Evolutionary conservation across 164 flowering plant genomes (phyloP), one percentile per base, ranked within the genome.

Genomic region (Echeveria elegans): DNA sequence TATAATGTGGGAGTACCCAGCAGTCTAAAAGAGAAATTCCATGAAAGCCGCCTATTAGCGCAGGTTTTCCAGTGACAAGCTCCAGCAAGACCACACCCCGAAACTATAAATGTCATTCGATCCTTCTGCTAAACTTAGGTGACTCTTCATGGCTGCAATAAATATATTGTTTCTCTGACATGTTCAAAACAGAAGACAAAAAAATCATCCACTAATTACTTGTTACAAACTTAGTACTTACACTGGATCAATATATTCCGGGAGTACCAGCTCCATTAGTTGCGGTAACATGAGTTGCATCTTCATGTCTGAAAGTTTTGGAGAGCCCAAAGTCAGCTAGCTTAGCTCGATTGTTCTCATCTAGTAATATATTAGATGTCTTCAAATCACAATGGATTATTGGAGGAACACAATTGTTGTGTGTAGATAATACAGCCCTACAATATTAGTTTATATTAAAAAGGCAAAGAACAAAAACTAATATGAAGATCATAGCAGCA

Each of bases 181-280:
- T 50, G 24, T 18, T 34, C 7, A 63, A 6, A 1, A 36, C 15
- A 11, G 15, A 30, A n/a, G 11, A 63, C 18, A 26, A 61, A 61
- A n/a, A 31, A 31, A 61, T 6, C 23, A 18, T 30, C 6, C 23
- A 61, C 11, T 11, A 5, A 5, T 26, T 12, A 4, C 10, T 2
- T 21, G 14, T 2, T n/a, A 19, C 14, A 58, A 12, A 12, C 9
- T 30, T 61, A 10, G 23, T 6, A 63, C 40, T 65, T 69, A 80
- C 82, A 75, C 74, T 5, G 80, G 82, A 53, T 75, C 82, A 4
- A 77, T 70, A 21, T 77, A 80, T 28, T n/a, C 77, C 80, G 4
- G 64, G 65, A 6, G 82, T 80, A 2, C 81, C 81, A 23, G 65
- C 69, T 10, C 40, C 58, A 29, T 14, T 53, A 26, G 60, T 26